Evolutionary conservation across 2,329 filamentous ascomycete genomes (phyloP), one percentile per base, ranked within the genome.

Genomic region (Didymella pomorum): DNA sequence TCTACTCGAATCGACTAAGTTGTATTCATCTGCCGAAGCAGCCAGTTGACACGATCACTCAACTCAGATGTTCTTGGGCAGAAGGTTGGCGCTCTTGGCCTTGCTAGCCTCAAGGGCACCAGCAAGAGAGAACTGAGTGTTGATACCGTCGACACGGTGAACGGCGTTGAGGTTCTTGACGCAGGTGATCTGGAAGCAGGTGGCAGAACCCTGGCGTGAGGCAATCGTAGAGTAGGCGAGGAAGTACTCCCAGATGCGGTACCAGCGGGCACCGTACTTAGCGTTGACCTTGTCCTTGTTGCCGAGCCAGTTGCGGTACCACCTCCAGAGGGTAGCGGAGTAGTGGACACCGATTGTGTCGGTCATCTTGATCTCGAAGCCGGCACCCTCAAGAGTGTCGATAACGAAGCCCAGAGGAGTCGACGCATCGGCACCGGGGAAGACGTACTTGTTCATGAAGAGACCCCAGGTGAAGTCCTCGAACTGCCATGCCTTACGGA

Each of bases 391-490:
- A 20, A 97, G 86, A 75, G 87, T 88, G 78, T 92, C 87, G 69
- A 96, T 83, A 71, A 95, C 92, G 80, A 89, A 95, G 68, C 92
- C 92, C 47, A 99, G 87, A 50, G 95, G 95, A 58, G 93, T 96
- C 42, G 92, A 96, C 51, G 95, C 95, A 76, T 98, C 95, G 50
- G 95, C 95, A 76, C 95, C 95, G 31, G 93, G 95, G 86, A 98
- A 98, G 78, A 98, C 85, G 80, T 98, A 97, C 83, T 97, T 97
- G 89, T 98, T 98, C 93, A 98, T 96, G 86, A 97, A 98, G 45
- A 98, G 86, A 77, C 95, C 95, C 95, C 95, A 98, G 78, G 94
- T 91, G 50, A 97, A 86, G 81, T 98, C 94, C 84, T 98, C 93
- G 75, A 97, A 98, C 80, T 98, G 95, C 95, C 95, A 98, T 64